Conservation (phyloP, 805 yeast genomes). For the Saccharomycopsis fermentans region DNA sequence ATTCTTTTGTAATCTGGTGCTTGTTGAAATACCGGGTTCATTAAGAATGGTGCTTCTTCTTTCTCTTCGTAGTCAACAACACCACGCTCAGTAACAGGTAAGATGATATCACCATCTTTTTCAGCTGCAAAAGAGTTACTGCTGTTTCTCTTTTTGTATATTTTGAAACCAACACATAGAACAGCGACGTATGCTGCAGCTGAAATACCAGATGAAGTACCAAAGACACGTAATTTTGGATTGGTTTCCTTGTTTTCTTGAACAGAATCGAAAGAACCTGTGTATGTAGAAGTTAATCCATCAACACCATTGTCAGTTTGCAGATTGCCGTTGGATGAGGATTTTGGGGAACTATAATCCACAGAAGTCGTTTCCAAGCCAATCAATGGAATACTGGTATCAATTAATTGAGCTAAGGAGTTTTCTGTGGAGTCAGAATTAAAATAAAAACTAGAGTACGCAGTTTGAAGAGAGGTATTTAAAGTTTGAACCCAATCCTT, state of each 20-base stretch:
- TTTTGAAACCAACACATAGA: conserved; percentile 22
- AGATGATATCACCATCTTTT: conserved; percentile 15
- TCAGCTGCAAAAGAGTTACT: conserved; percentile 4
- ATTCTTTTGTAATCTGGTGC: conserved; percentile 8
- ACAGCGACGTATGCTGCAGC: conserved; percentile 19
- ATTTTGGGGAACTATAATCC: not conserved
- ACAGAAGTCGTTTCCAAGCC: conserved; percentile 29
- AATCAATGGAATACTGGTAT: conserved; percentile 51
- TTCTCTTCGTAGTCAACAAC: conserved; percentile 9
- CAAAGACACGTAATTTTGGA: conserved; percentile 24
- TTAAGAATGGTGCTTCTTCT: conserved; percentile 5
- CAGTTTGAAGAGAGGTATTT: conserved; percentile 16
- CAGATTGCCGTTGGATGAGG: conserved; percentile 20
- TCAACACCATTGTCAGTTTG: conserved; percentile 17
- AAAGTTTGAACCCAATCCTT: conserved; percentile 31
- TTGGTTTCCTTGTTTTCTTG: conserved; percentile 26
- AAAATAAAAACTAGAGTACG: conserved; percentile 49
- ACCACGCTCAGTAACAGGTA: conserved; percentile 17
- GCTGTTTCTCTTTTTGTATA: conserved; percentile 22
- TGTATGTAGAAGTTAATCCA: conserved; percentile 19
- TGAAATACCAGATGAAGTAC: conserved; percentile 17
- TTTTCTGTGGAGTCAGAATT: conserved; percentile 46
- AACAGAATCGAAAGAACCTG: conserved; percentile 17
- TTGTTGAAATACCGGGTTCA: conserved; percentile 15
- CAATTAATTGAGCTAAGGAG: conserved; percentile 60